A percentile compares a stretch with the other conserved stretches of the same genome.
These are phyloP conservation scores for Ogataea nakhonphanomensis DNA, from an alignment of 805 yeast genomes.

Conservation along the genomic window DNA sequence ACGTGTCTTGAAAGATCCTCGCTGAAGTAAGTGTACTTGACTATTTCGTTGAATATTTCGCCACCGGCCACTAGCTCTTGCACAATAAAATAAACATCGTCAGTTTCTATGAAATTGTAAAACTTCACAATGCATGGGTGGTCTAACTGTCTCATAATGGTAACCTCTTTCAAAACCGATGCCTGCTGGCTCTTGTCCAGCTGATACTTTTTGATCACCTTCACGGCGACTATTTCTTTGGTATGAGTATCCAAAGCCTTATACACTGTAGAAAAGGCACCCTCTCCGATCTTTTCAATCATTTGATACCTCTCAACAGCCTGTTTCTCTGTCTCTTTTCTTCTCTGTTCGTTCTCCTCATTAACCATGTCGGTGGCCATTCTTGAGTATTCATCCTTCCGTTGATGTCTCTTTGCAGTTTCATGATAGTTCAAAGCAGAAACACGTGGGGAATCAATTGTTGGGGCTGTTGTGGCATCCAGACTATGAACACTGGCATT, in stretches of 20 bases:
- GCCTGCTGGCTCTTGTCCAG: constrained; percentile 59
- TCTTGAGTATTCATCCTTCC: constrained; percentile 29
- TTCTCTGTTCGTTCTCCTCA: constrained; percentile 29
- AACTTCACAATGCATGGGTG: constrained; percentile 65
- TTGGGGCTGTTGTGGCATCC: neutral
- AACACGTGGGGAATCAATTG: constrained; percentile 1
- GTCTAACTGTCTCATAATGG: constrained; percentile 63
- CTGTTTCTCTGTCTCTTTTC: constrained; percentile 21
- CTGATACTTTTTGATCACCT: constrained; percentile 64
- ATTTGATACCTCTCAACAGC: constrained; percentile 39
- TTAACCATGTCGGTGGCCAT: constrained; percentile 33
- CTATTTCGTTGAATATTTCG: constrained; percentile 76
- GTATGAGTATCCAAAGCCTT: constrained; percentile 41
- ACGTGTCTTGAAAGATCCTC: constrained; percentile 73
- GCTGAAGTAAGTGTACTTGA: constrained; percentile 70
- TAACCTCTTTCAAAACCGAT: constrained; percentile 76
- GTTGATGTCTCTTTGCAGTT: constrained; percentile 16
- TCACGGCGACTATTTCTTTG: constrained; percentile 47
- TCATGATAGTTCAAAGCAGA: constrained; percentile 2
- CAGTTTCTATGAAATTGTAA: constrained; percentile 63
- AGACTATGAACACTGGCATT: constrained; percentile 2
- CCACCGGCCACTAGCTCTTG: constrained; percentile 78
- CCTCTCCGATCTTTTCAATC: constrained; percentile 52
- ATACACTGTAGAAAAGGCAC: constrained; percentile 57
- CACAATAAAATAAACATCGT: constrained; percentile 59